A percentile compares a stretch with the other conserved stretches of the same genome.
Conservation (phyloP, 1,284 basidiomycete genomes). For the Cutaneotrichosporon sp. region DNA sequence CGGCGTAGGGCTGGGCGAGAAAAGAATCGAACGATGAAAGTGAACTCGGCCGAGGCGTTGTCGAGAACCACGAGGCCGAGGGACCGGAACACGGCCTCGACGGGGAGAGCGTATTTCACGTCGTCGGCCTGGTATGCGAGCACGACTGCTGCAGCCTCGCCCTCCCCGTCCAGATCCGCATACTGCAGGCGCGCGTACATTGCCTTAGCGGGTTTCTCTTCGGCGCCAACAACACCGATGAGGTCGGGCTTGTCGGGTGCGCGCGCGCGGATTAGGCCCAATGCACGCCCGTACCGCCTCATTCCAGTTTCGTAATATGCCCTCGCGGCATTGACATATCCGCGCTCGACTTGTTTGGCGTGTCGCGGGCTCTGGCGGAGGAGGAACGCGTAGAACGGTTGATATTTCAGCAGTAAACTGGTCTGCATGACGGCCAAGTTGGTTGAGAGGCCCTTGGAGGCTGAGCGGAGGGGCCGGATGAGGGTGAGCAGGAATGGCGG, state of each 20-base stretch:
- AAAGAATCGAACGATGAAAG: slow-evolving; percentile 82
- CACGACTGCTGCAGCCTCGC: slow-evolving; percentile 64
- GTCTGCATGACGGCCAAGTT: slow-evolving; percentile 93
- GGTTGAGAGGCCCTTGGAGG: slow-evolving; percentile 63
- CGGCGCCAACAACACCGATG: slow-evolving; percentile 41
- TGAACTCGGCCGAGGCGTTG: slow-evolving; percentile 86
- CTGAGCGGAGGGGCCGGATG: slow-evolving; percentile 78
- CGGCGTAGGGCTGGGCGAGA: slow-evolving; percentile 25
- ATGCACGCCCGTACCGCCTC: slow-evolving; percentile 78
- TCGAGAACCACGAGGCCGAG: slow-evolving; percentile 85
- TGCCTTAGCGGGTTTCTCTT: slow-evolving; percentile 44
- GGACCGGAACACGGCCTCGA: slow-evolving; percentile 80
- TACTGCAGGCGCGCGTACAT: slow-evolving; percentile 61
- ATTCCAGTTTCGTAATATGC: slow-evolving; percentile 97
- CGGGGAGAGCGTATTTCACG: slow-evolving; percentile 62
- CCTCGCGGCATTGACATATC: slow-evolving; percentile 78
- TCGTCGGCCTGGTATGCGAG: slow-evolving; percentile 83
- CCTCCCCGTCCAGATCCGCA: slow-evolving; percentile 65
- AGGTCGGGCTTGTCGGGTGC: slow-evolving; percentile 45
- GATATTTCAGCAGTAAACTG: slow-evolving; percentile 79
- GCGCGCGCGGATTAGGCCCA: slow-evolving; percentile 71
- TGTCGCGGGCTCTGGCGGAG: slow-evolving; percentile 76
- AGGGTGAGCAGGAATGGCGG: slow-evolving; percentile 81
- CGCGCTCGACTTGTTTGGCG: slow-evolving; percentile 83
- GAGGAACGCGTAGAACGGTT: slow-evolving; percentile 79